Base-by-base conservation (phyloP, 2,329 filamentous ascomycete genomes). In the Penicillium sp. region DNA sequence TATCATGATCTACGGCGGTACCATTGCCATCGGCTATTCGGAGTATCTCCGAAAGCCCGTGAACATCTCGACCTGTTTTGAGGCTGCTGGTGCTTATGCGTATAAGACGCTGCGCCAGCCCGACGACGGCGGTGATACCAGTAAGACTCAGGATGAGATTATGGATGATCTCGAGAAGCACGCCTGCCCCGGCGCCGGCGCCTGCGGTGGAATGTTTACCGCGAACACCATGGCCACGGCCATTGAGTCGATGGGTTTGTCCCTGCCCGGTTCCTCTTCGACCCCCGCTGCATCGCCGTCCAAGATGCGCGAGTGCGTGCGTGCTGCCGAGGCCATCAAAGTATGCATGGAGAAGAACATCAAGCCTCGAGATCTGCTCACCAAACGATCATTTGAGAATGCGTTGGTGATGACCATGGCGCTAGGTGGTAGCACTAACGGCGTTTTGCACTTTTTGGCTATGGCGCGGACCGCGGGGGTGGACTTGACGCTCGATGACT, bases 1-100 rank as follows among this genome's bases (percentile, higher is more conserved):
- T 39, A 75, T 96, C 64, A 95, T 96, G 89, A 85, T 97, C 49
- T 97, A 96, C 66, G 91, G 91, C 41, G 91, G 91, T 31, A 87
- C 88, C 13, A 96, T 95, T 61, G 82, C 84, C 62, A 88, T 89
- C 51, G 91, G 90, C n/a, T 87, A 88, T 68, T 90, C 85, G 0
- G 73, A 80, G 41, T 77, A 90, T 2, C 77, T 95, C 22, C 81
- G 85, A 53, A 85, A 86, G 62, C 79, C 82, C 20, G 85, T 96
- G 74, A 96, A 95, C 69, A 87, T 96, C 56, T 86, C 82, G 29
- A 90, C 85, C 4, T 94, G 88, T 65, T 93, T 90, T 66, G 90
- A 96, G 69, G 89, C 88, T 1, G 79, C 86, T 11, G 91, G 91
- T 6, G 89, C 89, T 9, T 88, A 86, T 65, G 76, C 80, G 26